These are phyloP conservation scores for Papiliotrema laurentii DNA, from an alignment of 1,284 basidiomycete genomes.

Conservation along the genomic window DNA sequence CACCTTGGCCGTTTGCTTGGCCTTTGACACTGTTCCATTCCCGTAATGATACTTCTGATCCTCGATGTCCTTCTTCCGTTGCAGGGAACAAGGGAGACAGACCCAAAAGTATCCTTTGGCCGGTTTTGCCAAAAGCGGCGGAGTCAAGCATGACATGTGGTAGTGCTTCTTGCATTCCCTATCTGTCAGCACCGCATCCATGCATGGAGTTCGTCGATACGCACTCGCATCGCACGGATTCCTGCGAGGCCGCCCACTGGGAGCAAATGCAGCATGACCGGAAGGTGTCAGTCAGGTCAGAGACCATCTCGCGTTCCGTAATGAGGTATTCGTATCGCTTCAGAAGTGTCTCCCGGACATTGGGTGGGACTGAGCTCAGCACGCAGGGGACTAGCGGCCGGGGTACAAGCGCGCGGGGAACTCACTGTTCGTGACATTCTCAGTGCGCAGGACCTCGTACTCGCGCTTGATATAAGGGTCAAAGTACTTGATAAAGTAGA, in stretches of 20 bases:
- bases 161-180: conserved; percentile 84
- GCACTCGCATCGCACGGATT: conserved; percentile 84
- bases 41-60: conserved; percentile 60
- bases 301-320: conserved; percentile 85
- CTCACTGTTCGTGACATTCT: conserved; percentile 83
- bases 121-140: conserved; percentile 90
- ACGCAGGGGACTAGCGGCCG: background rate
- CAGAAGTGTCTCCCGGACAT: conserved; percentile 70
- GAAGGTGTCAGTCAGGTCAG: conserved; percentile 81
- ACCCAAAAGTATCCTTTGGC: conserved; percentile 97
- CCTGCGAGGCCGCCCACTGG: conserved; percentile 70
- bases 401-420: conserved; percentile 21
- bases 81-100: conserved; percentile 83
- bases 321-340: conserved; percentile 91
- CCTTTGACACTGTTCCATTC: conserved; percentile 48
- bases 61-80: conserved; percentile 83
- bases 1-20: conserved; percentile 60
- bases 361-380: conserved; percentile 61
- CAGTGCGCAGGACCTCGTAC: conserved; percentile 88
- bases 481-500: conserved; percentile 89
- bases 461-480: conserved; percentile 98
- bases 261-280: conserved; percentile 80
- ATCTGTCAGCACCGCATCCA: background rate
- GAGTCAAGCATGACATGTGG: conserved; percentile 91
- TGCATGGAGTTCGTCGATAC: conserved; percentile 11